Evolutionary conservation across 73 alveolate genomes (phyloP), one percentile per base, ranked within the genome.

Genomic region (Tetrahymena thermophila): DNA sequence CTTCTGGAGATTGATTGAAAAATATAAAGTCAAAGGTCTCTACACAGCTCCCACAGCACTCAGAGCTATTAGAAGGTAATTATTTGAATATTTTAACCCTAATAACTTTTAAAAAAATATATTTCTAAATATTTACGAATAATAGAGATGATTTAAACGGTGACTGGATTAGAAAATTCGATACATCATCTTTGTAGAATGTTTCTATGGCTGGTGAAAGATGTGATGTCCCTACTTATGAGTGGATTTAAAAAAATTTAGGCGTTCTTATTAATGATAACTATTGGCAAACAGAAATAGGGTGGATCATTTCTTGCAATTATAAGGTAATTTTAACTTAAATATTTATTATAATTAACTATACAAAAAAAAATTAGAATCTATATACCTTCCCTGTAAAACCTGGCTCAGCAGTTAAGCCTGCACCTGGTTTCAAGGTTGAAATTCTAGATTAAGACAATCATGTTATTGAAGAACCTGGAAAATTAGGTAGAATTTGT

Each of bases 261-360:
- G 96, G 97, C 50, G 98, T 97, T 84, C 96, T 96, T 93, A 97
- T 99, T 93, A 99, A 98, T 96, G 99, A 99, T 96, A 99, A 98
- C 93, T 99, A 99, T 99, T 99, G 99, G 99, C 99, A 99, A 94
- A 99, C 99, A 8, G 99, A 99, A 97, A 99, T 99, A 19, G 99
- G 99, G 34, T 98, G 99, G 99, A 99, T 98, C n/a, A 97, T 97
- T 25, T 96, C 98, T 58, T 96, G 98, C 56, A 96, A 97, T 95
- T 97, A 96, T 96, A 94, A 94, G 94, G 98, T 96, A 10, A 96
- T 85, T 43, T 96, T 93, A 50, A 16, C 83, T 50, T 19, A 21
- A 50, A 50, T 50, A 11, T 50, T 50, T 19, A 15, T 2, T 50
- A 15, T 10, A 9, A 89, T 34, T 35, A 42, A n/a, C 19, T 89